phyloP scores from a whole-genome alignment of 306 rosid species.

The peach (Prunus persica) region DNA sequence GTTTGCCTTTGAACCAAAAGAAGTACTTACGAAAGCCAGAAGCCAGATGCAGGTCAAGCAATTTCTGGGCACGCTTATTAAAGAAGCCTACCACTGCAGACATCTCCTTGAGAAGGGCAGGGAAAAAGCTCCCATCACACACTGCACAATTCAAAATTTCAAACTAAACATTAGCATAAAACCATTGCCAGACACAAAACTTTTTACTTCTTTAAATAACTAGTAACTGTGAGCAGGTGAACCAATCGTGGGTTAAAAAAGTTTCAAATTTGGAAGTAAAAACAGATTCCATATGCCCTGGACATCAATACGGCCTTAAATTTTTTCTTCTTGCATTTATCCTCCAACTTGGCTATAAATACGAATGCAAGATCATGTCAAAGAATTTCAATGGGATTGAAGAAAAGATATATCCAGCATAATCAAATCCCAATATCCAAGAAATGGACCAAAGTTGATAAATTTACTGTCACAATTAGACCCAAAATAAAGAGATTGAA shows the following conservation, averaged over 20 bases:
- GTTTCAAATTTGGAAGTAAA: neutral
- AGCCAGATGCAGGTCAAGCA: slow-evolving; percentile 75
- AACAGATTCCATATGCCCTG: neutral
- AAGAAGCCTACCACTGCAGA: slow-evolving; percentile 74
- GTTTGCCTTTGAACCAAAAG: slow-evolving; percentile 65
- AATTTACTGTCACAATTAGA: neutral
- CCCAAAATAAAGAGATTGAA: neutral
- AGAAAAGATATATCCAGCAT: neutral
- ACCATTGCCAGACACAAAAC: neutral
- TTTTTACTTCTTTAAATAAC: too few relatives aligned
- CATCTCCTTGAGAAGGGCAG: slow-evolving; percentile 88
- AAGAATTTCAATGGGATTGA: neutral
- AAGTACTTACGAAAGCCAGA: slow-evolving; percentile 78
- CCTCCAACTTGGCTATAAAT: neutral
- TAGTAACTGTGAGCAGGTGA: too few relatives aligned
- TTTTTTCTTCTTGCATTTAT: neutral
- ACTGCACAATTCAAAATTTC: slow-evolving; percentile 34
- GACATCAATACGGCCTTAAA: neutral
- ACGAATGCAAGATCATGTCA: neutral
- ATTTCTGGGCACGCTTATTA: slow-evolving; percentile 76
- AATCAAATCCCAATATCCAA: neutral
- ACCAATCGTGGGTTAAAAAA: neutral
- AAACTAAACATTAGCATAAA: neutral
- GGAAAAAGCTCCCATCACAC: slow-evolving; percentile 93
- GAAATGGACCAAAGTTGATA: neutral